Base-by-base conservation (phyloP, 371 early-diverging fungal genomes). In the Zopfochytrium polystomum region DNA sequence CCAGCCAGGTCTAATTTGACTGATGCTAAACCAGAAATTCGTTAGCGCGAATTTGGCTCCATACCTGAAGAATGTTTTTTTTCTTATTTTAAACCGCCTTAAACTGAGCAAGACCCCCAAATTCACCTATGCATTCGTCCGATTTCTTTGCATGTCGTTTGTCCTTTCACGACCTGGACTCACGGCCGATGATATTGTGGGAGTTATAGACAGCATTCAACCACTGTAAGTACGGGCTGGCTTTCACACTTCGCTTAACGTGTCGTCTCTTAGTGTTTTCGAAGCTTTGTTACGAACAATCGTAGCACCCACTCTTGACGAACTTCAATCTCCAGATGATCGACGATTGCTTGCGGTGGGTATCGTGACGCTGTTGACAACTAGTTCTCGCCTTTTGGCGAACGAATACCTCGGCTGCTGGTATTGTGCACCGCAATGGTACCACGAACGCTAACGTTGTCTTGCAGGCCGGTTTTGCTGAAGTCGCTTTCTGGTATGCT, bases 161-260 rank as follows among this genome's bases (percentile, higher is more conserved):
- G 76, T 84, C 6, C 55, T 85, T 49, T 85, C 87, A 20, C 80
- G 82, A 35, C 72, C 78, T 4, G 79, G 77, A 2, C 75, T 84
- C 33, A 78, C 80, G 23, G 83, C 86, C 7, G 87, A 88, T 55
- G 80, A 61, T 26, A 73, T 92, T 45, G 74, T 94, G 57, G 76
- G 78, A 13, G 72, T 85, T 0, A 85, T 90, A 70, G 91, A 96
- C 50, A 62, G 71, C 27, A 79, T 96, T 43, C 93, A 94, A 72
- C 81, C 85, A 1, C 80, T 73, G 81, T 87, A 79, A 65, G 68
- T 67, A 0, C 6, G 59, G 26, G 20, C 27, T n/a, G n/a, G n/a
- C 30, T 47, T 23, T 57, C 6, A 3, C 13, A n/a, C 50, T 52
- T 58, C n/a, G 6, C 4, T 33, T 13, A 26, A 27, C 27, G 38